Conservation (phyloP, 1,284 basidiomycete genomes). For the Cutaneotrichosporon mucoides region DNA sequence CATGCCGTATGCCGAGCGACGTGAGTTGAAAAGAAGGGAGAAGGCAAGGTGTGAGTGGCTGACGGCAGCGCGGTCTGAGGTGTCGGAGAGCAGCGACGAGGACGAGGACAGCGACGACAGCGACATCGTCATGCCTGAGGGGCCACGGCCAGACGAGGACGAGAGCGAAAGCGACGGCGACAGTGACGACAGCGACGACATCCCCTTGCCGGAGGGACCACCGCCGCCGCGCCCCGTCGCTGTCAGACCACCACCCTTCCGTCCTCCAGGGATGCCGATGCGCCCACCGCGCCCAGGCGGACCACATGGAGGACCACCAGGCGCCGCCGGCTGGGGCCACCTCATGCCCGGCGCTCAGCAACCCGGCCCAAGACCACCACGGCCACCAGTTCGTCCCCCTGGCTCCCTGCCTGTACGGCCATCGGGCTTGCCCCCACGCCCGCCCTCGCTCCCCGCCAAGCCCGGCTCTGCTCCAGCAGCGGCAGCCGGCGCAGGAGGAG, state of each 20-base stretch:
- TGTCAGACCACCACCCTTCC: constrained; percentile 24
- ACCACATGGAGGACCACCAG: background rate
- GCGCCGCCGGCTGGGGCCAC: constrained; percentile 10
- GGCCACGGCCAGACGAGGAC: constrained; percentile 59
- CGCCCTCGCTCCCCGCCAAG: constrained; percentile 9
- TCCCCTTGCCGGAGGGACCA: constrained; percentile 50
- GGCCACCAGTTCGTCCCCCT: background rate
- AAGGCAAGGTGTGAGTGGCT: background rate
- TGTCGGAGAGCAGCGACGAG: constrained; percentile 60
- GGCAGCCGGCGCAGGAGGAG: background rate
- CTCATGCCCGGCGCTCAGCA: constrained; percentile 4
- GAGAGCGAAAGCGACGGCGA: constrained; percentile 29
- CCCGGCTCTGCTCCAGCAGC: background rate
- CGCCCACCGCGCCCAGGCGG: background rate
- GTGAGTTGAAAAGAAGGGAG: constrained; percentile 53
- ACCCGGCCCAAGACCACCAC: background rate
- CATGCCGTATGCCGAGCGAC: constrained; percentile 84
- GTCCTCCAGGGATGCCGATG: background rate
- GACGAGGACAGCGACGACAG: constrained; percentile 31
- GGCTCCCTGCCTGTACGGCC: background rate
- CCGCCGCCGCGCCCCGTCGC: constrained; percentile 40
- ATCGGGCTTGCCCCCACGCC: background rate
- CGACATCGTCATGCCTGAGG: constrained; percentile 77
- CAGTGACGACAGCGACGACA: constrained; percentile 49
- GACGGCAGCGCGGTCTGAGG: constrained; percentile 10